Evolutionary conservation across 2,329 filamentous ascomycete species (phyloP), one percentile per base, ranked within the genome.

Genomic region (Plectosphaerella plurivora): DNA sequence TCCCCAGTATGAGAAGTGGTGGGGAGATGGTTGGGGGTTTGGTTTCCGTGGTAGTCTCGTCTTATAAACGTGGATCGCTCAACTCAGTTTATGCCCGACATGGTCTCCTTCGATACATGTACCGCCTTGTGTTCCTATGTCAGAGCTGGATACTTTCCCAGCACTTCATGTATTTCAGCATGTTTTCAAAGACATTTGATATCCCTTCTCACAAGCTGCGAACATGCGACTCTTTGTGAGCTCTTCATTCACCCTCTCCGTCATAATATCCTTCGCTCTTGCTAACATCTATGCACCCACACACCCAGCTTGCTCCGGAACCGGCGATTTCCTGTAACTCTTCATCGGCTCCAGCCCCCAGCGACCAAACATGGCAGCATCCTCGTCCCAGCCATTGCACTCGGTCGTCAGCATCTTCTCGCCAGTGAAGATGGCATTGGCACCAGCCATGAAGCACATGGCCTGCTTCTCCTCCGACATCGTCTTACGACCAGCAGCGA

Each of bases 371-470:
- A 96, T 89, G 42, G 75, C 84, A 57, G 82, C 85, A 63, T 96
- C 91, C 70, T 95, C 89, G 57, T 94, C 90, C 89, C 89, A 96
- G 28, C 90, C 89, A 60, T 90, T 92, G 66, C 90, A 95, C 53
- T 91, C 89, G 0, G 91, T 96, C 5, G 91, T 96, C 71, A 96
- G 69, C 91, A 96, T 96, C 78, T 93, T 96, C 74, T 96, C 91
- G 9, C 91, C 91, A 0, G 91, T 96, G 66, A 96, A 96, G 35
- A 96, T 87, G n/a, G 91, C 91, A 62, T 96, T 96, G 1, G 91
- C 91, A 14, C 91, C 91, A 0, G 91, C 90, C 81, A 89, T 86
- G 73, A 96, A 96, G 70, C 91, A 96, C 59, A 93, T 68, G 14
- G 90, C 86, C 72, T 96, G 91, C 74, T 96, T 87, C 71, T 94